Conservation (phyloP, 2,329 filamentous ascomycete species). For the Rasamsonia emersonii region DNA sequence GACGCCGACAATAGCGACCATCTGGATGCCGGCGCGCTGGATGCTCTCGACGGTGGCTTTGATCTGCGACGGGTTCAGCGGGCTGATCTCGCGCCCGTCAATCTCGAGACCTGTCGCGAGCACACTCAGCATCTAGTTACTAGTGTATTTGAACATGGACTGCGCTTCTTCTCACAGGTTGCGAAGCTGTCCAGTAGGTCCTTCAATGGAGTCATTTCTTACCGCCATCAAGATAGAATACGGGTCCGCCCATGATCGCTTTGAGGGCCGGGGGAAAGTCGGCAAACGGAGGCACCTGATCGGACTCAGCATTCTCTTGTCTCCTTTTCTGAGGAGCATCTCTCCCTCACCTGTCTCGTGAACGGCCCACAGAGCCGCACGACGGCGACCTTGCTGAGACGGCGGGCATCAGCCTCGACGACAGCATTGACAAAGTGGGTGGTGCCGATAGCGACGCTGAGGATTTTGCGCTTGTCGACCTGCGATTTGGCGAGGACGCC, state of each 20-base stretch:
- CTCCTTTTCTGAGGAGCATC: background rate
- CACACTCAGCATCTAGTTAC: too few species aligned
- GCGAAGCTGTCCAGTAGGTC: background rate
- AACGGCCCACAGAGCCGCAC: slow-evolving; percentile 31
- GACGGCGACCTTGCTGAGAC: slow-evolving; percentile 39
- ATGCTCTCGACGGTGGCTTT: slow-evolving; percentile 25
- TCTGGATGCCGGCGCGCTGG: slow-evolving; percentile 25
- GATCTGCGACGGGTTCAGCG: slow-evolving; percentile 32
- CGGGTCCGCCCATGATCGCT: slow-evolving; percentile 4
- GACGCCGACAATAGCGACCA: slow-evolving; percentile 38
- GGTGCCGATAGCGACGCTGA: slow-evolving; percentile 44
- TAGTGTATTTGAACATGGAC: too few species aligned
- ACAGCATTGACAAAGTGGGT: slow-evolving; percentile 44
- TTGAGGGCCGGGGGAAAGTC: slow-evolving; percentile 37
- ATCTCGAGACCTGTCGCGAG: slow-evolving; percentile 38
- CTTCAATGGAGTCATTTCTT: too few species aligned
- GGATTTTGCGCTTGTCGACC: slow-evolving; percentile 31
- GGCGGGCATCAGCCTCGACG: slow-evolving; percentile 37
- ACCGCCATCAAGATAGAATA: slow-evolving; percentile 6
- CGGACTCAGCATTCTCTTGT: too few species aligned
- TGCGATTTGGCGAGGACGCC: slow-evolving; percentile 33
- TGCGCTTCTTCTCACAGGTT: too few species aligned
- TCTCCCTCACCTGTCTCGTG: slow-evolving; percentile 28
- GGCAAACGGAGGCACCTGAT: slow-evolving; percentile 35
- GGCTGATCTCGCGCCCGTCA: slow-evolving; percentile 39